Conservation (phyloP, 345 rosid genomes). For the Eucalyptus paniculata region DNA sequence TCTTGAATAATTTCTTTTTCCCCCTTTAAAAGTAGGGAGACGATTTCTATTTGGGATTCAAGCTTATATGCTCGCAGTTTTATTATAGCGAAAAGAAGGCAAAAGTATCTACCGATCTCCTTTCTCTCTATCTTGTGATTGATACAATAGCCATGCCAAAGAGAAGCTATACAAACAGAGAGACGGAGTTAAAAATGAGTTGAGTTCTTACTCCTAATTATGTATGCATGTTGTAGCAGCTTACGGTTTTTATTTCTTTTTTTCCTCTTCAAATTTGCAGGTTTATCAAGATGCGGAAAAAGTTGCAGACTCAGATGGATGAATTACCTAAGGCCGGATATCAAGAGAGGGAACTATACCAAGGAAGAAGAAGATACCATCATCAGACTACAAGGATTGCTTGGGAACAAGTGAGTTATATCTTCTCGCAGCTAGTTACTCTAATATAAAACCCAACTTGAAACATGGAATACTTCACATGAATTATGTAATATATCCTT, state of each 20-base stretch:
- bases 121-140: background rate
- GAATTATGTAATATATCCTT: background rate
- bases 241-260: background rate
- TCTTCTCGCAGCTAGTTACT: background rate
- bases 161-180: background rate
- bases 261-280: conserved; percentile 4
- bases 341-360: conserved; percentile 45
- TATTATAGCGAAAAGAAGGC: background rate
- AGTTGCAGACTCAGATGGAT: conserved; percentile 59
- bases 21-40: background rate
- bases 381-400: conserved; percentile 12
- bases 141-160: background rate
- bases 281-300: conserved; percentile 49
- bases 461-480: background rate
- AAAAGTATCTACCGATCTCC: background rate
- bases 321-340: conserved; percentile 44
- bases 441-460: background rate
- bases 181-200: background rate
- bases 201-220: background rate
- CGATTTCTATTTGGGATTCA: background rate
- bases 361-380: conserved; percentile 41
- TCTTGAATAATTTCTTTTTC: background rate
- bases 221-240: background rate
- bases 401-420: conserved; percentile 30
- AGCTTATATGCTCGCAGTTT: background rate